Conservation (phyloP, 345 rosid genomes). For the Hibiscus trionum region DNA sequence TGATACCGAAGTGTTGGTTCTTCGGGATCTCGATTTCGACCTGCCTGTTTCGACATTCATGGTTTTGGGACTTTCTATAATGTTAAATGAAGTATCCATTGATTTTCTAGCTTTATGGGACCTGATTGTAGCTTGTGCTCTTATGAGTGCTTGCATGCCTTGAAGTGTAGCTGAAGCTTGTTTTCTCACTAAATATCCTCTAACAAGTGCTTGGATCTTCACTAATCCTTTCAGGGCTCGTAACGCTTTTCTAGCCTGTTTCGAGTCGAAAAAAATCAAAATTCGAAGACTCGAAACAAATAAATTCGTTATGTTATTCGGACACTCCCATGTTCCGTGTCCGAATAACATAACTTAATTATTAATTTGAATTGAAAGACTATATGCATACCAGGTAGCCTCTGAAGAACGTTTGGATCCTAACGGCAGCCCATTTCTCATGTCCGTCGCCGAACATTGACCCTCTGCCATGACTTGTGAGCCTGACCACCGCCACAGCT, state of each 20-base stretch:
- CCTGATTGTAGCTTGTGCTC: conserved; percentile 63
- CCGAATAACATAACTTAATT: too few species aligned
- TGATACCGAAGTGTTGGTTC: conserved; percentile 40
- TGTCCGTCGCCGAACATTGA: conserved; percentile 28
- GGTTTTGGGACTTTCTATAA: conserved; percentile 66
- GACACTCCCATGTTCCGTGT: too few species aligned
- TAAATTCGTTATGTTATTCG: background rate
- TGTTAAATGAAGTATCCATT: conserved; percentile 29
- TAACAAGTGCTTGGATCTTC: conserved; percentile 68
- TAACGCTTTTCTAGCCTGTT: conserved; percentile 73
- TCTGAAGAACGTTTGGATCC: conserved; percentile 59
- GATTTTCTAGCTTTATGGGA: conserved; percentile 60
- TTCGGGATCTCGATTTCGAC: conserved; percentile 54
- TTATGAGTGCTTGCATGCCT: conserved; percentile 69
- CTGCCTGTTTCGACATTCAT: conserved; percentile 84
- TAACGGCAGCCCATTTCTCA: conserved; percentile 51
- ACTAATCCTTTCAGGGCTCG: conserved; percentile 66
- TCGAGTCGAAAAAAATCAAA: conserved; percentile 16
- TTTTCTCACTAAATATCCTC: conserved; percentile 73
- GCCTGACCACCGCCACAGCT: conserved; percentile 49
- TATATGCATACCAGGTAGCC: conserved; percentile 54
- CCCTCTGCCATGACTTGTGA: conserved; percentile 44
- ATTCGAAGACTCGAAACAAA: conserved; percentile 1
- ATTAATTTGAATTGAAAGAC: background rate
- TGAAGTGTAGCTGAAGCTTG: conserved; percentile 72